These are phyloP conservation scores for Magnusiomyces magnusii DNA, from an alignment of 1,139 yeast genomes.

Conservation along the genomic window DNA sequence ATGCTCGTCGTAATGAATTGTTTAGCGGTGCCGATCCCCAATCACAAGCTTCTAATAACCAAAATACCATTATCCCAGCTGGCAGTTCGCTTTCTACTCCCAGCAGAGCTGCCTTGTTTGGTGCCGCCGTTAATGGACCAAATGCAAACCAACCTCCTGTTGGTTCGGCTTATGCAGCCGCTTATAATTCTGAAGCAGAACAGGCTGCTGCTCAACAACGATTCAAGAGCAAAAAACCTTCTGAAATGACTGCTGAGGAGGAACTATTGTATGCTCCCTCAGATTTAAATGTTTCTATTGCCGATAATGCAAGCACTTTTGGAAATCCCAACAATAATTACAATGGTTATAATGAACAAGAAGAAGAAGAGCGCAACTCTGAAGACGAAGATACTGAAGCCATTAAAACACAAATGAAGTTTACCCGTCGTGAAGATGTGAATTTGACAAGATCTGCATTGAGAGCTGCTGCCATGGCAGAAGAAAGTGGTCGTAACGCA, in stretches of 20 bases:
- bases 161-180: background rate
- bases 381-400: constrained; percentile 85
- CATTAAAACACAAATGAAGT: constrained; percentile 74
- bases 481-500: constrained; percentile 81
- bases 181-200: no score
- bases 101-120: constrained; percentile 15
- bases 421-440: constrained; percentile 80
- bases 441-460: constrained; percentile 81
- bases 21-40: constrained; percentile 24
- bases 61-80: background rate
- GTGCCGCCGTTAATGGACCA: constrained; percentile 13
- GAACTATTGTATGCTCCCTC: constrained; percentile 37
- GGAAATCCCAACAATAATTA: background rate
- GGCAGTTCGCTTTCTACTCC: constrained; percentile 7
- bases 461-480: constrained; percentile 87
- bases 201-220: no score
- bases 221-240: constrained; percentile 29
- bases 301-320: background rate
- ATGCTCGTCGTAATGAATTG: constrained; percentile 25
- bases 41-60: constrained; percentile 8
- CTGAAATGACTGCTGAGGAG: constrained; percentile 46
- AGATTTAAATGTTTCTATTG: constrained; percentile 9
- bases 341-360: constrained; percentile 8
- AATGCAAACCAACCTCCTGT: background rate
- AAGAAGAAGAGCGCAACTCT: constrained; percentile 31